Evolutionary conservation across 129 eudicot genomes (phyloP).

Genomic region (Helianthus annuus): DNA sequence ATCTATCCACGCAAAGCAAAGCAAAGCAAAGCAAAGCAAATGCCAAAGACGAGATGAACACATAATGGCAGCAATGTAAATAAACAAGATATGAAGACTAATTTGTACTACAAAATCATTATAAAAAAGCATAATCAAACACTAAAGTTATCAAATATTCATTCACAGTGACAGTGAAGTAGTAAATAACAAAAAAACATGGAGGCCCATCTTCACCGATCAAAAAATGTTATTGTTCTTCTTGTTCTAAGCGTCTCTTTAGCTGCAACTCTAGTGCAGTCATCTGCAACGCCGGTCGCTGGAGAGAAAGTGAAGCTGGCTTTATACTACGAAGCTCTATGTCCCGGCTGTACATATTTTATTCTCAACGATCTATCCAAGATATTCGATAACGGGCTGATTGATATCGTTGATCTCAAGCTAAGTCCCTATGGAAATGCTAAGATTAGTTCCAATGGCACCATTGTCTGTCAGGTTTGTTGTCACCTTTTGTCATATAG

Average conservation of each 20-base stretch:
- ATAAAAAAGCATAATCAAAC: conserved; percentile 18
- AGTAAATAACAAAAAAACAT: not conserved
- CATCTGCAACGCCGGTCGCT: conserved; percentile 11
- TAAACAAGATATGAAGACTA: not conserved
- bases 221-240: conserved; percentile 5
- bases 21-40: not conserved
- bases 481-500: not conserved
- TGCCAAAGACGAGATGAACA: not conserved
- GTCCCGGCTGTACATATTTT: conserved; percentile 61
- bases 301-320: conserved; percentile 44
- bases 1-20: not conserved
- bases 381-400: conserved; percentile 51
- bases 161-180: not conserved
- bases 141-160: not conserved
- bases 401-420: conserved; percentile 49
- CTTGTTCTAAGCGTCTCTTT: conserved; percentile 6
- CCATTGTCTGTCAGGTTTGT: conserved; percentile 71
- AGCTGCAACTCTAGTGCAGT: conserved; percentile 6
- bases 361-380: conserved; percentile 49
- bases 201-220: conserved; percentile 18
- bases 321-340: conserved; percentile 61
- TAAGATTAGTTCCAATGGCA: conserved; percentile 38
- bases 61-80: conserved; percentile 21
- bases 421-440: conserved; percentile 77
- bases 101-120: not conserved